phyloP scores from a whole-genome alignment of 2,329 filamentous ascomycete genomes.

The Aspergillus sp. region DNA sequence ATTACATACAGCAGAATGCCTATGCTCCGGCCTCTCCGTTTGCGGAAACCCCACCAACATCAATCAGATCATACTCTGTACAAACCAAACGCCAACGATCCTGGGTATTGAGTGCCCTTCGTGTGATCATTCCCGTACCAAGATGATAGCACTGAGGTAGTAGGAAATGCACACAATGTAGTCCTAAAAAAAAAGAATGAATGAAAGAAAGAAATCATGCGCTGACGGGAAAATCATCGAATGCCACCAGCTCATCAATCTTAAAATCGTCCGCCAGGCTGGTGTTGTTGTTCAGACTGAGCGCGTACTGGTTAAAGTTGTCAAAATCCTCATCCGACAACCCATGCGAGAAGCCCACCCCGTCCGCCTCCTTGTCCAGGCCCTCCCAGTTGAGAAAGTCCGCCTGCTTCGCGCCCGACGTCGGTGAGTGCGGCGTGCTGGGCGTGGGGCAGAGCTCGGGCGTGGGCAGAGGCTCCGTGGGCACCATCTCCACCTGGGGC shows the following conservation, averaged over 20 bases:
- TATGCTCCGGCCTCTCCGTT: not conserved
- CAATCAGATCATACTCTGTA: too few relatives aligned
- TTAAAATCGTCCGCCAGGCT: constrained; percentile 26
- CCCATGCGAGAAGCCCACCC: constrained; percentile 26
- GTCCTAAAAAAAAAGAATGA: constrained; percentile 1
- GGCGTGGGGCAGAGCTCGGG: constrained; percentile 34
- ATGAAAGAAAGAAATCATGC: constrained; percentile 23
- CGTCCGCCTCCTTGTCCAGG: constrained; percentile 19
- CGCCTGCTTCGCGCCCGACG: constrained; percentile 6
- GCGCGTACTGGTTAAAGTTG: constrained; percentile 31
- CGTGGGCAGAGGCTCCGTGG: constrained; percentile 29
- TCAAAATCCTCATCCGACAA: constrained; percentile 28
- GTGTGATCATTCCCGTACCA: too few relatives aligned
- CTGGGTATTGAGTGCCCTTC: too few relatives aligned
- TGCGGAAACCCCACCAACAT: not conserved
- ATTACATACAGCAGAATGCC: too few relatives aligned
- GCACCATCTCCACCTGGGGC: constrained; percentile 21
- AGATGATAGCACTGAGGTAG: too few relatives aligned
- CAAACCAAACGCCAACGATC: too few relatives aligned
- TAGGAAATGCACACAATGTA: too few relatives aligned
- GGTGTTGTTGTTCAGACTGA: constrained; percentile 24
- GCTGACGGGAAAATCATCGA: constrained; percentile 32
- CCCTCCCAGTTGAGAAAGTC: constrained; percentile 10
- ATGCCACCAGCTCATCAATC: constrained; percentile 32
- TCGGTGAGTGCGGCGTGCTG: constrained; percentile 29